Base-by-base conservation (phyloP, 2,329 filamentous ascomycete species). In the Ophiocordyceps camponoti-rufipedis region DNA sequence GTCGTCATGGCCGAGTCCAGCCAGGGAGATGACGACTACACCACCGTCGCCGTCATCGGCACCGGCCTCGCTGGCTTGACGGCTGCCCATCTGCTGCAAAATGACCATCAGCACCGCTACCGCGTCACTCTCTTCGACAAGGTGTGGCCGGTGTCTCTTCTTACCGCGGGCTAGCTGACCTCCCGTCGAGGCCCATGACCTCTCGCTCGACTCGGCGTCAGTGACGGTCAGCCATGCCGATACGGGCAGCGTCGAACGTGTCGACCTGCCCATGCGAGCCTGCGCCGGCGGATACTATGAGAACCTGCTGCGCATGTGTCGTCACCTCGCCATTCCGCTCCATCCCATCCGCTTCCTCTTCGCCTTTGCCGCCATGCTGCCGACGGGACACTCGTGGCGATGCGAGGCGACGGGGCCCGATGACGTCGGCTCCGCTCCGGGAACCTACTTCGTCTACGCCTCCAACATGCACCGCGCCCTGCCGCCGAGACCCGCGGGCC, bases 291-390 rank as follows among this genome's bases (percentile, higher is more conserved):
- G 64, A 18, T 79, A 72, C 55, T 78, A 79, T 52, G 54, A 58
- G 42, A 73, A 76, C 48, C 57, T 79, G 43, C 66, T 64, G 49
- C 61, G 63, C 28, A 71, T 80, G 68, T 78, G 78, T 55, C 61
- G 70, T 28, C 62, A 74, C 50, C 57, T 80, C 4, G 65, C 61
- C 2, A 39, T 39, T 16, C 57, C 58, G 6, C 71, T 74, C 48
- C 63, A 67, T 39, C 59, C 64, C 12, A 64, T 72, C 45, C 63
- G 61, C 14, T 77, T 77, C 50, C 56, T 75, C 2, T 79, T 71
- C 53, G 64, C 64, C 38, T 72, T 77, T 47, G 63, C 69, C 11
- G 62, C 56, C 44, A 51, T 55, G 14, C 44, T 52, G n/a, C 12
- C 52, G 11, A 43, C 40, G 7, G 35, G 29, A 7, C 44, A 44